Conservation (phyloP, 345 rosid species). For the Turnera subulata region DNA sequence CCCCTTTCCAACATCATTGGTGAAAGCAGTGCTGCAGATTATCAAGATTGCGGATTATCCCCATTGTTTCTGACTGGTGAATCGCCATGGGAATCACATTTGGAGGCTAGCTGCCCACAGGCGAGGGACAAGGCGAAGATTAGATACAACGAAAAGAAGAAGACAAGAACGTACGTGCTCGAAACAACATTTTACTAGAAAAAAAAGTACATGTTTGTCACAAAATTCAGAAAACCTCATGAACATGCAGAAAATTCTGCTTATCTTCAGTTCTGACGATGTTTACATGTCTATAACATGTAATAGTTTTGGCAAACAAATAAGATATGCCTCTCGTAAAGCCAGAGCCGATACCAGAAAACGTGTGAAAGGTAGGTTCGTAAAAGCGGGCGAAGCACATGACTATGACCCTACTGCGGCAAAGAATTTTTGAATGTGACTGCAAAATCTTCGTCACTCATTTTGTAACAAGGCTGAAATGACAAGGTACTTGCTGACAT, state of each 20-base stretch:
- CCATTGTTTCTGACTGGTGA: conserved; percentile 49
- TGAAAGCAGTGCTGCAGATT: conserved; percentile 56
- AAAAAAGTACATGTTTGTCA: too few species aligned
- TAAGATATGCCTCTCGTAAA: conserved; percentile 83
- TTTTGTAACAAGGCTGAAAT: neutral
- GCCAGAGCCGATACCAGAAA: conserved; percentile 93
- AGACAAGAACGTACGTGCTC: conserved; percentile 50
- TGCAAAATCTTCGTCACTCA: neutral
- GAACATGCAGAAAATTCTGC: too few species aligned
- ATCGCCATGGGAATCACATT: conserved; percentile 72
- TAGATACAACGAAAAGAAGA: conserved; percentile 80
- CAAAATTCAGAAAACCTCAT: too few species aligned
- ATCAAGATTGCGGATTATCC: conserved; percentile 62
- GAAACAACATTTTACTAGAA: neutral
- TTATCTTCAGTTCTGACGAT: neutral
- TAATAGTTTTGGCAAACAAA: conserved; percentile 75
- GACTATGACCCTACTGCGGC: conserved; percentile 61
- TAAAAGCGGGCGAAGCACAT: conserved; percentile 77
- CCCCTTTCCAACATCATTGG: conserved; percentile 56
- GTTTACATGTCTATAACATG: too few species aligned
- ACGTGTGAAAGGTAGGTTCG: conserved; percentile 90
- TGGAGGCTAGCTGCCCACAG: conserved; percentile 55
- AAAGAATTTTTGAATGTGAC: conserved; percentile 30
- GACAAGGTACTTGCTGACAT: neutral
- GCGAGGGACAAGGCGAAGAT: conserved; percentile 75